Base-by-base conservation (phyloP, 768 basidiomycete species). In the Sarcomyxa edulis region DNA sequence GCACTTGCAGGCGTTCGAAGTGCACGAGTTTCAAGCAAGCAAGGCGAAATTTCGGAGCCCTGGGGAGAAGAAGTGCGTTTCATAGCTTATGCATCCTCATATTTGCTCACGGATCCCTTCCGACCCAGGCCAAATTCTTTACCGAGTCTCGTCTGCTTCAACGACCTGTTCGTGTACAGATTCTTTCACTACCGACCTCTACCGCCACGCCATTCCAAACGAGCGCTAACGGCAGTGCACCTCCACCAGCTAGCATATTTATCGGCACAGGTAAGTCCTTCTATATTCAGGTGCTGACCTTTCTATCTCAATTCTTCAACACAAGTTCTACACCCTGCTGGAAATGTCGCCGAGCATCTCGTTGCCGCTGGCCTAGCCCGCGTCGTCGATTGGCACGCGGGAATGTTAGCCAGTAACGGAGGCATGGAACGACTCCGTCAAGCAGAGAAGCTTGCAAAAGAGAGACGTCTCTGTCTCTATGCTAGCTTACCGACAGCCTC, bases 361-460 rank as follows among this genome's bases (percentile, higher is more conserved):
- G 80, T 91, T 20, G 76, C 74, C 4, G 76, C 78, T 31, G 94
- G 95, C 20, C 69, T 97, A 2, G 95, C 94, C 12, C 84, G 90
- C 41, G 74, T 97, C 35, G 84, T 98, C 42, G 94, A 95, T 55
- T 97, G 94, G 94, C 95, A 99, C 58, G 93, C 95, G 11, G 94
- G 94, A 15, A 85, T 98, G 75, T 77, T 99, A 15, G 80, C 90
- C 1, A 75, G 71, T 37, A 68, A 72, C 36, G 92, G 92, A 27
- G 86, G 79, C 4, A 89, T 97, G 78, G 91, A 94, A 51, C 81
- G 79, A 28, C 72, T 97, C 20, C 81, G 94, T 36, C 75, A 78
- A 1, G 90, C 89, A 1, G 94, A 97, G 62, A 83, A 74, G 56
- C 54, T 49, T 33, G 91, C 89, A 15, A 90, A 88, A 57, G 82